Conservation (phyloP, 176 grass and related monocot genomes). For the Carex cristatella region DNA sequence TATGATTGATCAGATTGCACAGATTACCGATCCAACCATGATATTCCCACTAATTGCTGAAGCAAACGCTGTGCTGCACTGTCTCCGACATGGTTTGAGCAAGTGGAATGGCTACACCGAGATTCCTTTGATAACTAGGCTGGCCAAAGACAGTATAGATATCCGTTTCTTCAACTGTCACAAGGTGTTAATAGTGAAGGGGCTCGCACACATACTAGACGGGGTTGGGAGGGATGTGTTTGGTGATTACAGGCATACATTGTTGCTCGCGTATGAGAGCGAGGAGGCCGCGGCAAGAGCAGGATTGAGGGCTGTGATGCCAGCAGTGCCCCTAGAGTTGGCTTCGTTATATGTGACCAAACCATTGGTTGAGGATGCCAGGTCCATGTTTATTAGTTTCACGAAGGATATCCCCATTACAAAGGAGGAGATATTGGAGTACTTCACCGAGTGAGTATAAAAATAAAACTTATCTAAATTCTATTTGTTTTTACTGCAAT, state of each 20-base stretch:
- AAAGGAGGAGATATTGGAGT: conserved; percentile 38
- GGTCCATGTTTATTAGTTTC: conserved; percentile 63
- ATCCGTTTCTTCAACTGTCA: conserved; percentile 41
- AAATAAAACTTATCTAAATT: background rate
- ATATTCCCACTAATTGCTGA: conserved; percentile 13
- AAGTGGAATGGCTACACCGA: background rate
- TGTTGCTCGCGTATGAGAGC: conserved; percentile 9
- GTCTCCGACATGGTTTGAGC: conserved; percentile 18
- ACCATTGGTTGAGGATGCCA: conserved; percentile 27
- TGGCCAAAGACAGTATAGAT: conserved; percentile 12
- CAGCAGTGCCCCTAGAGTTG: conserved; percentile 8
- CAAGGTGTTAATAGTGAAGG: conserved; percentile 28
- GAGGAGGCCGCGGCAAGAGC: background rate
- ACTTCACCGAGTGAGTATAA: conserved; percentile 45
- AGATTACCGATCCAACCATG: background rate
- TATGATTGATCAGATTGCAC: background rate
- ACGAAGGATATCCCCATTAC: conserved; percentile 26
- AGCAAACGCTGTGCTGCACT: conserved; percentile 28
- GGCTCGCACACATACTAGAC: conserved; percentile 26
- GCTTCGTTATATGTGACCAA: background rate
- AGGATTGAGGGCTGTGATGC: background rate
- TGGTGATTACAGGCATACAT: conserved; percentile 18
- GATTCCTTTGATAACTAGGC: conserved; percentile 31
- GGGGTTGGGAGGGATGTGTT: conserved; percentile 39
- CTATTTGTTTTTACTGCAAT: background rate